Evolutionary conservation across 352 stramenopile species (phyloP).

Genomic region (Globisporangium polare): DNA sequence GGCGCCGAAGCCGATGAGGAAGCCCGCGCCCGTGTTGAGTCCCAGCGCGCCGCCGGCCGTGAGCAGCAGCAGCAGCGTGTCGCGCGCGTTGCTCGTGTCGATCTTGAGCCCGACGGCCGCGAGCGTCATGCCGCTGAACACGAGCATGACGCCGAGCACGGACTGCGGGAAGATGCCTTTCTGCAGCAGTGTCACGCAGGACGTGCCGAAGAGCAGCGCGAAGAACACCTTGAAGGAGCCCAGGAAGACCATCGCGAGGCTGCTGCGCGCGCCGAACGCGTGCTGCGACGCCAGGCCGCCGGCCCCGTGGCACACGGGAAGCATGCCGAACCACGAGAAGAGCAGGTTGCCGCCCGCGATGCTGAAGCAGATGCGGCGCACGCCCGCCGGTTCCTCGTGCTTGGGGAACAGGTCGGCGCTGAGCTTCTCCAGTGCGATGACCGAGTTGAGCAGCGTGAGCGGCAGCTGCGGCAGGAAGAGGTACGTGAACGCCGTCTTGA

Average conservation of each 20-base stretch:
- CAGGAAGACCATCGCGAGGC: constrained; percentile 88
- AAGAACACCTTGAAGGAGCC: constrained; percentile 88
- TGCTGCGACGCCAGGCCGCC: constrained; percentile 91
- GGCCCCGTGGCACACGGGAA: constrained; percentile 92
- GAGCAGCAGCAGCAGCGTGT: constrained; percentile 35
- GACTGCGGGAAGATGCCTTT: constrained; percentile 54
- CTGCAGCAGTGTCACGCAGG: constrained; percentile 52
- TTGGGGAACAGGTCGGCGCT: constrained; percentile 87
- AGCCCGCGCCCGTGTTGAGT: constrained; percentile 55
- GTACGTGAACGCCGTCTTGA: constrained; percentile 76
- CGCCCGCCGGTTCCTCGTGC: constrained; percentile 46
- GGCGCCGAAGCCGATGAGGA: constrained; percentile 39
- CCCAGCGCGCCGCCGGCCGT: constrained; percentile 38
- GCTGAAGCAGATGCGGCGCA: constrained; percentile 68
- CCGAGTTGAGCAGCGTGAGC: constrained; percentile 90
- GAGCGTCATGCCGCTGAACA: constrained; percentile 54
- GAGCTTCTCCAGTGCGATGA: constrained; percentile 90
- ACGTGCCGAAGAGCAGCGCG: constrained; percentile 84
- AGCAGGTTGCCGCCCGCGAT: constrained; percentile 80
- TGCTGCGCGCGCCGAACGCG: constrained; percentile 88
- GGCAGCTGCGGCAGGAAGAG: constrained; percentile 89
- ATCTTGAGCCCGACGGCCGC: constrained; percentile 45
- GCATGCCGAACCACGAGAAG: constrained; percentile 86
- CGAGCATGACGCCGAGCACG: constrained; percentile 53
- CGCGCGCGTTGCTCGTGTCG: constrained; percentile 34